Percentiles rank a stretch among this genome's conserved stretches.
Conservation (phyloP, 805 yeast species). For the Teunomyces atbi region DNA sequence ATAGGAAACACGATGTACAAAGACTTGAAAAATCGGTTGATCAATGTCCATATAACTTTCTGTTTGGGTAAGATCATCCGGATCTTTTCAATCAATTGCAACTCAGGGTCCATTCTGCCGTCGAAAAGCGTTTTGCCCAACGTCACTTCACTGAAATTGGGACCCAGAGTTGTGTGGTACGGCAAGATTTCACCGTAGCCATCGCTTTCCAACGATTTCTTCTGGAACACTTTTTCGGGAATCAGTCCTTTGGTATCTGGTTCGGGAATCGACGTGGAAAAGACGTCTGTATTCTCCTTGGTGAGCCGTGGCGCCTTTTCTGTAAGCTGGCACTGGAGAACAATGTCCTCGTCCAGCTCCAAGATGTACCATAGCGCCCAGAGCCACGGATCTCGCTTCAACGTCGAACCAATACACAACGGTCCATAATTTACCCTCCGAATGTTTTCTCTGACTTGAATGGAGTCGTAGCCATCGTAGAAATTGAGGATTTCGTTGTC, state of each 20-base stretch:
- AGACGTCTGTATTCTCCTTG: slow-evolving; percentile 7
- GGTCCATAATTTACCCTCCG: slow-evolving; percentile 39
- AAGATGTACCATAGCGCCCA: slow-evolving; percentile 34
- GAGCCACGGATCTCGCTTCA: slow-evolving; percentile 34
- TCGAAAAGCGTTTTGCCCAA: slow-evolving; percentile 36
- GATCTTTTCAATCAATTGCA: slow-evolving; percentile 42
- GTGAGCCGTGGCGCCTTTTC: slow-evolving; percentile 14
- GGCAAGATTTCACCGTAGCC: slow-evolving; percentile 34
- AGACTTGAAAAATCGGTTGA: slow-evolving; percentile 57
- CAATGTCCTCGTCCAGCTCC: slow-evolving; percentile 7
- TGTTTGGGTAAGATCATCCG: slow-evolving; percentile 50
- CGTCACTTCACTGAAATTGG: slow-evolving; percentile 14
- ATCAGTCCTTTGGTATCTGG: slow-evolving; percentile 7
- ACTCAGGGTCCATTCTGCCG: slow-evolving; percentile 26
- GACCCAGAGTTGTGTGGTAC: slow-evolving; percentile 12
- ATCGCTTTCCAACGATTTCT: slow-evolving; percentile 32
- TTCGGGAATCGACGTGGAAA: slow-evolving; percentile 13
- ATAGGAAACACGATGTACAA: slow-evolving; percentile 67
- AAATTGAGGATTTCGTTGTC: slow-evolving; percentile 17
- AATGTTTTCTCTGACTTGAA: slow-evolving; percentile 27
- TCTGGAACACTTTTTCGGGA: slow-evolving; percentile 27
- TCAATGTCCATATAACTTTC: slow-evolving; percentile 52
- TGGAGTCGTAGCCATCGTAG: slow-evolving; percentile 24
- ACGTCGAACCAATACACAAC: slow-evolving; percentile 36
- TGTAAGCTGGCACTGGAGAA: slow-evolving; percentile 5